Percentiles rank a stretch among this genome's conserved stretches.
phyloP scores from a whole-genome alignment of 1,139 yeast genomes.

The Maudiozyma humilis region DNA sequence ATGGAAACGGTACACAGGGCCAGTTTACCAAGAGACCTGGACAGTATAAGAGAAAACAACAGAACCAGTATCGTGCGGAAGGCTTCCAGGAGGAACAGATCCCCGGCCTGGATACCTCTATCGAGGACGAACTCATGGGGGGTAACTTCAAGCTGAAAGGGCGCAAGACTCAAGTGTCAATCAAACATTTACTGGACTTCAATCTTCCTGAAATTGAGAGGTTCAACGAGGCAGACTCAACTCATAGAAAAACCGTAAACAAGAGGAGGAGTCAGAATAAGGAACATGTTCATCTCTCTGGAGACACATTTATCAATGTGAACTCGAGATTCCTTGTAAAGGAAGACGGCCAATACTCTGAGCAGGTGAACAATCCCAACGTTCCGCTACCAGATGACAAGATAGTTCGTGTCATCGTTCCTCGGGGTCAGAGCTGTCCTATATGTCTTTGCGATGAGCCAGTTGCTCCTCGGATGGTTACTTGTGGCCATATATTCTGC shows the following conservation, averaged over 20 bases:
- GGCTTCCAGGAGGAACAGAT: neutral
- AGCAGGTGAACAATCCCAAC: constrained; percentile 66
- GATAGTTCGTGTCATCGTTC: constrained; percentile 64
- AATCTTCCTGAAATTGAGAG: constrained; percentile 47
- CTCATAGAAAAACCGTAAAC: constrained; percentile 12
- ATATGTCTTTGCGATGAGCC: constrained; percentile 81
- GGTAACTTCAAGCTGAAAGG: constrained; percentile 34
- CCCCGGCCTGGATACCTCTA: constrained; percentile 17
- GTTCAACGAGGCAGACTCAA: constrained; percentile 14
- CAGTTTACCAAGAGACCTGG: constrained; percentile 9
- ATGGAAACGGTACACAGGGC: constrained; percentile 3
- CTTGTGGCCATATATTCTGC: constrained; percentile 91
- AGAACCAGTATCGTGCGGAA: neutral
- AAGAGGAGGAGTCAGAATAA: constrained; percentile 19
- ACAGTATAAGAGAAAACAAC: constrained; percentile 14
- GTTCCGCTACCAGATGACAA: constrained; percentile 53
- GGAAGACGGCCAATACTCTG: constrained; percentile 44
- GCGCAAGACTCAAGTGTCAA: constrained; percentile 49
- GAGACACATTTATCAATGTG: constrained; percentile 73
- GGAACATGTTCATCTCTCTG: constrained; percentile 42
- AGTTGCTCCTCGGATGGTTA: constrained; percentile 88
- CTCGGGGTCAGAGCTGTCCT: constrained; percentile 74
- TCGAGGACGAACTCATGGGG: constrained; percentile 33
- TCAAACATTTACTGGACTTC: constrained; percentile 57
- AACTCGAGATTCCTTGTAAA: constrained; percentile 79